A percentile compares a stretch with the other conserved stretches of the same genome.
phyloP scores from a whole-genome alignment of 139 green algal genomes.

The Desmodesmus armatus region DNA sequence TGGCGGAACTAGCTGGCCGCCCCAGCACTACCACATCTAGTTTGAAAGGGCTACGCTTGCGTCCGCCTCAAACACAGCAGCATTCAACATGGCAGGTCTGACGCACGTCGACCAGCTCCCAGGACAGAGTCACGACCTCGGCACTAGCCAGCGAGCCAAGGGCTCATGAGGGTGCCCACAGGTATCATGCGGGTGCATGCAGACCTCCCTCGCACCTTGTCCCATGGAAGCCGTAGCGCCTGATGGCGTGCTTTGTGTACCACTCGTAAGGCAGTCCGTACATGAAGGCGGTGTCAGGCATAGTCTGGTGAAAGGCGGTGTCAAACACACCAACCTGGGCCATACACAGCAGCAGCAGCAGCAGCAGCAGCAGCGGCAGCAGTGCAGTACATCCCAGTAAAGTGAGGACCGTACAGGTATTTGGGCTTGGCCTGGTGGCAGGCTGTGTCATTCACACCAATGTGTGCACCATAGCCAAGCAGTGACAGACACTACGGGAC shows the following conservation, averaged over 20 bases:
- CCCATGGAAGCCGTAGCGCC: slow-evolving; percentile 68
- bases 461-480: not conserved
- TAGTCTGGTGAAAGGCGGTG: slow-evolving; percentile 93
- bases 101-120: too few species aligned
- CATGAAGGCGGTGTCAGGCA: slow-evolving; percentile 83
- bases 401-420: not conserved
- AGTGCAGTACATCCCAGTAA: not conserved
- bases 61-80: too few species aligned
- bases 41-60: too few species aligned
- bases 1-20: too few species aligned
- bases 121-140: too few species aligned
- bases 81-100: too few species aligned
- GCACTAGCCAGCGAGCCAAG: too few species aligned
- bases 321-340: slow-evolving; percentile 94
- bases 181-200: too few species aligned
- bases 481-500: too few species aligned
- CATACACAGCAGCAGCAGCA: not conserved
- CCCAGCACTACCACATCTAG: too few species aligned
- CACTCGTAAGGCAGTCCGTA: slow-evolving; percentile 89
- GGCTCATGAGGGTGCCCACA: too few species aligned
- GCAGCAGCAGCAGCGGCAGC: not conserved
- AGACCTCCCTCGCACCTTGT: too few species aligned
- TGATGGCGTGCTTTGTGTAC: slow-evolving; percentile 67
- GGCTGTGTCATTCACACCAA: not conserved
- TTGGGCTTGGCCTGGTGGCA: not conserved